These are phyloP conservation scores for Komagataella mondaviorum DNA, from an alignment of 805 yeast genomes.

Conservation along the genomic window DNA sequence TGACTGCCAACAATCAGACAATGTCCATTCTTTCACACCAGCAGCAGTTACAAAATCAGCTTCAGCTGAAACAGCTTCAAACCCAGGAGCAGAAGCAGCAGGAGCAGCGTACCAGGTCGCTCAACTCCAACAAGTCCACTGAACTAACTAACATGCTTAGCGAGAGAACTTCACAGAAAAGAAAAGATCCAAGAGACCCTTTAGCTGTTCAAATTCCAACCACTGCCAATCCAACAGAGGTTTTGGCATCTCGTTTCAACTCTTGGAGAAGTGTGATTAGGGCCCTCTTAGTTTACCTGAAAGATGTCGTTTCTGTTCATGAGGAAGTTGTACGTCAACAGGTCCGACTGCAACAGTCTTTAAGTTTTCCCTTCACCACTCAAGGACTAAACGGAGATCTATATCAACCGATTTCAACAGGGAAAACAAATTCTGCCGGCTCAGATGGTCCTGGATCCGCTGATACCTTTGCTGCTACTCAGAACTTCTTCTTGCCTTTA, in stretches of 20 bases:
- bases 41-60: constrained; percentile 30
- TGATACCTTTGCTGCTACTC: constrained; percentile 21
- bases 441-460: constrained; percentile 5
- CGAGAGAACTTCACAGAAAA: constrained; percentile 3
- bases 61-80: constrained; percentile 31
- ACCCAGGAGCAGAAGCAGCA: constrained; percentile 23
- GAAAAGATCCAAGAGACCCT: constrained; percentile 33
- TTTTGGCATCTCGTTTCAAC: constrained; percentile 67
- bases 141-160: constrained; percentile 12
- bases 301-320: constrained; percentile 72
- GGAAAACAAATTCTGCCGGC: constrained; percentile 7
- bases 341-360: constrained; percentile 67
- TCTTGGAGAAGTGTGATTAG: constrained; percentile 78
- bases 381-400: constrained; percentile 25
- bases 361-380: constrained; percentile 37
- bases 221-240: constrained; percentile 70
- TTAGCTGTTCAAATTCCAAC: constrained; percentile 38
- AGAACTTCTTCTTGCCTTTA: constrained; percentile 48
- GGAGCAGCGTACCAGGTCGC: constrained; percentile 25
- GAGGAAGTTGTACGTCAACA: constrained; percentile 84
- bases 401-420: constrained; percentile 20
- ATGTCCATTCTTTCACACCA: constrained; percentile 20
- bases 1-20: constrained; percentile 3
- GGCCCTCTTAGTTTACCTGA: constrained; percentile 60
- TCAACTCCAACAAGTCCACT: constrained; percentile 21